Evolutionary conservation across 1,139 yeast species (phyloP).

Genomic region (Suhomyces chickasaworum): DNA sequence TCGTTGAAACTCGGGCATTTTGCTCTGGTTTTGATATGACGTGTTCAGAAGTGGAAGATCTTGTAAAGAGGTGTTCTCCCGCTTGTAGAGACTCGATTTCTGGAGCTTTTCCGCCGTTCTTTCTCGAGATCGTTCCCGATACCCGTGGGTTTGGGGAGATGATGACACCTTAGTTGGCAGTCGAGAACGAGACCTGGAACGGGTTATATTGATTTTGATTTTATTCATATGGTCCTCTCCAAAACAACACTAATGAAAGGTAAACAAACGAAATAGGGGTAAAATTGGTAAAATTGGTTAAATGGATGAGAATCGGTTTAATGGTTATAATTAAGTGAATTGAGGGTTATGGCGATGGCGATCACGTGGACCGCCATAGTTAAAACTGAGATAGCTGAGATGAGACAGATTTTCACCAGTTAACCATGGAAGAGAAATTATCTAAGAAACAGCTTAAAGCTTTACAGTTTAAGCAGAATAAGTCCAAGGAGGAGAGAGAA

Average conservation of each 20-base stretch:
- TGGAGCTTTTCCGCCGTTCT: slow-evolving; percentile 20
- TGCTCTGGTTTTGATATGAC: slow-evolving; percentile 17
- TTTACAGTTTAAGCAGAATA: slow-evolving; percentile 61
- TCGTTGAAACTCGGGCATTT: slow-evolving; percentile 17
- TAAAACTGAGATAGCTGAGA: slow-evolving; percentile 1
- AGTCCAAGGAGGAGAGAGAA: slow-evolving; percentile 41
- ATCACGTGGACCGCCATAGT: slow-evolving; percentile 6
- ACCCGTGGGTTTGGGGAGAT: slow-evolving; percentile 9
- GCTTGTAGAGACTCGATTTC: slow-evolving; percentile 20
- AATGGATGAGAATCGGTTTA: too few relatives aligned
- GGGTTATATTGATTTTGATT: slow-evolving; percentile 6
- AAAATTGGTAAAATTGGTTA: too few relatives aligned
- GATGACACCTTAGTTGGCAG: slow-evolving; percentile 21
- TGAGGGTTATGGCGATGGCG: slow-evolving; percentile 1
- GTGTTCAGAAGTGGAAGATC: slow-evolving; percentile 24
- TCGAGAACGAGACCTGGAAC: slow-evolving; percentile 25
- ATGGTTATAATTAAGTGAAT: neutral
- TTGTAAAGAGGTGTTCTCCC: slow-evolving; percentile 19
- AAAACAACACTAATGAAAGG: too few relatives aligned
- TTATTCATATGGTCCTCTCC: too few relatives aligned
- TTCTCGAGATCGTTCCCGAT: slow-evolving; percentile 21
- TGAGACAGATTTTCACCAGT: neutral
- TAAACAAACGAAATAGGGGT: neutral
- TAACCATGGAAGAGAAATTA: slow-evolving; percentile 38
- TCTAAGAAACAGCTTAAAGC: slow-evolving; percentile 84